Evolutionary conservation across 805 yeast genomes (phyloP).

Genomic region (Wickerhamomyces silvicola): DNA sequence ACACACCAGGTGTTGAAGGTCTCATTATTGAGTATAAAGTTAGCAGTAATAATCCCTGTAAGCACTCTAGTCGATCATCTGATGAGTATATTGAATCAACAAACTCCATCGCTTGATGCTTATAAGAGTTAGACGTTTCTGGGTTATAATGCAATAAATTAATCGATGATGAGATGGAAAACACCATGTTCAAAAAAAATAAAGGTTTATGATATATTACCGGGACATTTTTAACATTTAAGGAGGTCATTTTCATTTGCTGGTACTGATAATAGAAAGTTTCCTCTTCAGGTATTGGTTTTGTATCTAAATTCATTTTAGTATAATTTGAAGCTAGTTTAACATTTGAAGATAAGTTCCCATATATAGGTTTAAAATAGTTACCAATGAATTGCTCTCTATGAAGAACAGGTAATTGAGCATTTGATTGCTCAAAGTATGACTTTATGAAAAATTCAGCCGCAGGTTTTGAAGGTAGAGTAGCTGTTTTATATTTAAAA

Average conservation of each 20-base stretch:
- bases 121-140: slow-evolving; percentile 62
- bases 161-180: slow-evolving; percentile 76
- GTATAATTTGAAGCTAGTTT: slow-evolving; percentile 57
- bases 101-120: slow-evolving; percentile 55
- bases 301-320: slow-evolving; percentile 32
- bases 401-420: slow-evolving; percentile 80
- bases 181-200: slow-evolving; percentile 67
- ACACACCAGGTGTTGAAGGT: slow-evolving; percentile 86
- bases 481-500: slow-evolving; percentile 28
- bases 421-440: slow-evolving; percentile 73
- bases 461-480: slow-evolving; percentile 59
- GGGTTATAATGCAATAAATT: slow-evolving; percentile 63
- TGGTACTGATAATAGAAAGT: slow-evolving; percentile 45
- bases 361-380: slow-evolving; percentile 77
- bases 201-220: slow-evolving; percentile 43
- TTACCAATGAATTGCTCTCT: slow-evolving; percentile 64
- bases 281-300: slow-evolving; percentile 22
- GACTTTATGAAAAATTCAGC: slow-evolving; percentile 61
- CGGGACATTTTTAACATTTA: slow-evolving; percentile 39
- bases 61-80: slow-evolving; percentile 56
- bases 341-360: slow-evolving; percentile 46
- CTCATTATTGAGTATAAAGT: slow-evolving; percentile 78
- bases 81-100: slow-evolving; percentile 52
- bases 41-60: slow-evolving; percentile 65
- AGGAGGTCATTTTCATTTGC: slow-evolving; percentile 2